Evolutionary conservation across 208 protist species (phyloP).

Genomic region (Tetramitus jugosus): DNA sequence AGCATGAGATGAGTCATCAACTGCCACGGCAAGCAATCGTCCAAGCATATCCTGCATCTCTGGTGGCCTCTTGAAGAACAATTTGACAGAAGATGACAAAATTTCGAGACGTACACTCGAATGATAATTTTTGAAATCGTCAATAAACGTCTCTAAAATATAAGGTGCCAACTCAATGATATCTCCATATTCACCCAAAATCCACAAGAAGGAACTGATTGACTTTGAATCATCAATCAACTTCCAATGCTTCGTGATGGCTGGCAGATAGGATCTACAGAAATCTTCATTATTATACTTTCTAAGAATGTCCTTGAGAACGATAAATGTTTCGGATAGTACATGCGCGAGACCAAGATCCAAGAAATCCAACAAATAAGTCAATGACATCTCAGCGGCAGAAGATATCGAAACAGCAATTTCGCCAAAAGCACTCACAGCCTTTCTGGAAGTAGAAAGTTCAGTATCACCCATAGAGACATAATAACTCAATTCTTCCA

Average conservation of each 20-base stretch:
- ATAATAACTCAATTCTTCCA: slow-evolving; percentile 66
- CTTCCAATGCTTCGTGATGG: slow-evolving; percentile 44
- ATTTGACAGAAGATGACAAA: slow-evolving; percentile 63
- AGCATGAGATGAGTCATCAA: slow-evolving; percentile 65
- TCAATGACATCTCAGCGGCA: slow-evolving; percentile 32
- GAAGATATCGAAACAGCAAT: slow-evolving; percentile 38
- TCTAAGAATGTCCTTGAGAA: slow-evolving; percentile 63
- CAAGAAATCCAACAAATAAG: slow-evolving; percentile 55
- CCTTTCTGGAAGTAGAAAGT: slow-evolving; percentile 12
- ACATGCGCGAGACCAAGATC: slow-evolving; percentile 47
- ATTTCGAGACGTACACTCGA: slow-evolving; percentile 62
- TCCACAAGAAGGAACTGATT: slow-evolving; percentile 59
- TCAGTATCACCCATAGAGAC: slow-evolving; percentile 37
- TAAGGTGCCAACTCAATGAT: slow-evolving; percentile 75
- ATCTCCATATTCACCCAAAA: slow-evolving; percentile 76
- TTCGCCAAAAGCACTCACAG: slow-evolving; percentile 42
- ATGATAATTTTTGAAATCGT: slow-evolving; percentile 41
- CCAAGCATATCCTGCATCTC: slow-evolving; percentile 76
- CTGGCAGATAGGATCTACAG: slow-evolving; percentile 27
- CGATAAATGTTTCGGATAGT: slow-evolving; percentile 49
- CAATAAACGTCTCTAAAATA: slow-evolving; percentile 65
- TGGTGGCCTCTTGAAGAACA: slow-evolving; percentile 80
- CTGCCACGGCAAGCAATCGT: slow-evolving; percentile 53
- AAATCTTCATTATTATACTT: slow-evolving; percentile 44
- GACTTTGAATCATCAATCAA: slow-evolving; percentile 45